Base-by-base conservation (phyloP, 2,329 filamentous ascomycete species). In the Monosporascus sp. region DNA sequence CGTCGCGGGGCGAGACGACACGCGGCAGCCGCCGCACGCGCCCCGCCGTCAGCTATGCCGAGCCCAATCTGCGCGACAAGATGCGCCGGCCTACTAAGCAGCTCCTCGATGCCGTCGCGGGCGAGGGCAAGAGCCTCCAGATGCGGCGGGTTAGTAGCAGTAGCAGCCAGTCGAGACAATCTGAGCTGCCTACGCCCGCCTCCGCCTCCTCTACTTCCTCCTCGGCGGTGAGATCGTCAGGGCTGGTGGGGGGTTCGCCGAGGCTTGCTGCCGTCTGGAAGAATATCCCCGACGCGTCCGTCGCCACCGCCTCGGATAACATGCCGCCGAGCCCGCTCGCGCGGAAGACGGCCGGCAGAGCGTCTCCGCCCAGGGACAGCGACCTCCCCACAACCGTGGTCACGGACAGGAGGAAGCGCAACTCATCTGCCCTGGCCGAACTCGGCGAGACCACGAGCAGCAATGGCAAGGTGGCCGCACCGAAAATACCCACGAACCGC, bases 51-150 rank as follows among this genome's bases (percentile, higher is more conserved):
- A 93, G 88, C 73, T 94, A 94, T 68, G 87, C 88, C 11, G 88
- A 93, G 68, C 89, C 89, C 1, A 93, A 88, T 63, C 75, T 94
- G 43, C 80, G 87, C 57, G 87, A 86, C 65, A 94, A 94, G 72
- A 92, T 94, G 89, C 81, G 89, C 54, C 81, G 89, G 55, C 88
- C 89, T 22, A 88, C 86, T 1, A 89, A 89, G 65, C 84, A 89
- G 58, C 71, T 92, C 9, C 81, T 87, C 37, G 88, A 91, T 67
- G 89, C 88, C 1, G 88, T 93, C 16, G 72, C 79, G 11, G 84
- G 81, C n/a, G 81, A 87, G 60, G 80, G 78, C 35, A 84, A 79
- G 63, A 31, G 20, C 24, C 31, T 35, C 31, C 74, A 78, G 54
- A 64, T 68, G 54, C 76, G 74, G 49, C 69, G 73, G 51, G 71